These are phyloP conservation scores for Diatrype stigma DNA, from an alignment of 2,329 filamentous ascomycete species.

Conservation along the genomic window DNA sequence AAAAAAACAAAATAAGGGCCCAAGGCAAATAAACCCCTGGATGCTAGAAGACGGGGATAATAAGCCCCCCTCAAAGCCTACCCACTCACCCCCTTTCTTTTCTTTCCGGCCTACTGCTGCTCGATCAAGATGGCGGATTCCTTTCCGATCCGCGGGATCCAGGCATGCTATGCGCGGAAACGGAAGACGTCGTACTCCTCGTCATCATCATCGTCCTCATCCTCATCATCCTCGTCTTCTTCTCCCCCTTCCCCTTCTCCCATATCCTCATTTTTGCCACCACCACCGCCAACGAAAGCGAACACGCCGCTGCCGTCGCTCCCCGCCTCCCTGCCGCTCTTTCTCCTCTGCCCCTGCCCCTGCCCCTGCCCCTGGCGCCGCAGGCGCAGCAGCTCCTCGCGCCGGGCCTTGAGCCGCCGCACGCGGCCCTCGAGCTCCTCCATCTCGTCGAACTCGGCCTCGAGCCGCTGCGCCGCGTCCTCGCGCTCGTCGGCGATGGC, in stretches of 20 bases:
- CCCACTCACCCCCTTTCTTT: too few relatives aligned
- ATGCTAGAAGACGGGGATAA: too few relatives aligned
- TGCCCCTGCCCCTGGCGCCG: not conserved
- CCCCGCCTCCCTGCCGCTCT: not conserved
- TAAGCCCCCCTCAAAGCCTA: too few relatives aligned
- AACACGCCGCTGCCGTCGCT: too few relatives aligned
- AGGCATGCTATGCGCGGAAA: not conserved
- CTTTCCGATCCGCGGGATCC: not conserved
- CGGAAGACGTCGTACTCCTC: not conserved
- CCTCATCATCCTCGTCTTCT: not conserved
- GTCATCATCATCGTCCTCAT: not conserved
- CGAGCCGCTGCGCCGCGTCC: slow-evolving; percentile 67
- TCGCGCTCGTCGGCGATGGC: slow-evolving; percentile 66
- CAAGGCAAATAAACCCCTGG: too few relatives aligned
- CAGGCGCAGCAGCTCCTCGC: slow-evolving; percentile 59
- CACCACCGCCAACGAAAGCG: too few relatives aligned
- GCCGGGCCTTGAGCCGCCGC: slow-evolving; percentile 61
- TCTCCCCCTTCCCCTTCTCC: not conserved
- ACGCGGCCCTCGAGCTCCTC: slow-evolving; percentile 72
- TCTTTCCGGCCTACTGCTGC: too few relatives aligned
- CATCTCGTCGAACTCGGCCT: slow-evolving; percentile 81
- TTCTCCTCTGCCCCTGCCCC: not conserved
- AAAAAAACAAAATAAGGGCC: not conserved
- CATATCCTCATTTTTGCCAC: not conserved
- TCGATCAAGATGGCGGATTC: too few relatives aligned